These are phyloP conservation scores for Phaeosphaeria sp. DNA, from an alignment of 2,329 filamentous ascomycete species.

Conservation along the genomic window DNA sequence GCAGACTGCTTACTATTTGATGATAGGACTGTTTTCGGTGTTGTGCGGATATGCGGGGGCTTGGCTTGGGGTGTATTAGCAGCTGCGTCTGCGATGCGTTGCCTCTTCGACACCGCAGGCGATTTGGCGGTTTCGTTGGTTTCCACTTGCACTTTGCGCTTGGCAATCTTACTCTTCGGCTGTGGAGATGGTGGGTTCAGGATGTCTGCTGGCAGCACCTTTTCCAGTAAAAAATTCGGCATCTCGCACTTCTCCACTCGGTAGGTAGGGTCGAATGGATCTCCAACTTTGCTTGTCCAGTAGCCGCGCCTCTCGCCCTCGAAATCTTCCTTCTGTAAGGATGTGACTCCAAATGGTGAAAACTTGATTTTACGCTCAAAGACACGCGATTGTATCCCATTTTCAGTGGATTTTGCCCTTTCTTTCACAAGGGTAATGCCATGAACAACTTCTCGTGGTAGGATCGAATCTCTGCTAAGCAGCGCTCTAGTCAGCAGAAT, in stretches of 20 bases:
- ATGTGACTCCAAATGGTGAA: slow-evolving; percentile 40
- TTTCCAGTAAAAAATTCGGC: slow-evolving; percentile 40
- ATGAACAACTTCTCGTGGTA: slow-evolving; percentile 26
- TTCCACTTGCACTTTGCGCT: slow-evolving; percentile 17
- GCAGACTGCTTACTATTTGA: background rate
- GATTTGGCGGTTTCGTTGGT: background rate
- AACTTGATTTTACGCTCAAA: slow-evolving; percentile 47
- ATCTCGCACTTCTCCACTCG: slow-evolving; percentile 46
- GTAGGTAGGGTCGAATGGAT: slow-evolving; percentile 40
- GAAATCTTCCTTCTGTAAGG: slow-evolving; percentile 35
- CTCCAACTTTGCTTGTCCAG: slow-evolving; percentile 22
- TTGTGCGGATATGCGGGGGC: background rate
- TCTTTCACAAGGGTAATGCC: slow-evolving; percentile 40
- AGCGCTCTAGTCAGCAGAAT: slow-evolving; percentile 43
- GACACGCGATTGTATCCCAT: slow-evolving; percentile 8
- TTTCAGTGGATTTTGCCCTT: slow-evolving; percentile 25
- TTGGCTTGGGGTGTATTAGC: background rate
- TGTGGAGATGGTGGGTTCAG: slow-evolving; percentile 22
- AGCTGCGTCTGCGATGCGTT: slow-evolving; percentile 7
- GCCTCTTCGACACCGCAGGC: background rate
- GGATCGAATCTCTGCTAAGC: slow-evolving; percentile 7
- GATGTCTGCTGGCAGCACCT: slow-evolving; percentile 34
- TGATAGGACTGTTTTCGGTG: background rate
- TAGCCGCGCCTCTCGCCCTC: slow-evolving; percentile 35
- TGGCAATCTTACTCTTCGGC: slow-evolving; percentile 13